Evolutionary conservation across 1,284 basidiomycete genomes (phyloP), one percentile per base, ranked within the genome.

Genomic region (Cryptococcus sp.): DNA sequence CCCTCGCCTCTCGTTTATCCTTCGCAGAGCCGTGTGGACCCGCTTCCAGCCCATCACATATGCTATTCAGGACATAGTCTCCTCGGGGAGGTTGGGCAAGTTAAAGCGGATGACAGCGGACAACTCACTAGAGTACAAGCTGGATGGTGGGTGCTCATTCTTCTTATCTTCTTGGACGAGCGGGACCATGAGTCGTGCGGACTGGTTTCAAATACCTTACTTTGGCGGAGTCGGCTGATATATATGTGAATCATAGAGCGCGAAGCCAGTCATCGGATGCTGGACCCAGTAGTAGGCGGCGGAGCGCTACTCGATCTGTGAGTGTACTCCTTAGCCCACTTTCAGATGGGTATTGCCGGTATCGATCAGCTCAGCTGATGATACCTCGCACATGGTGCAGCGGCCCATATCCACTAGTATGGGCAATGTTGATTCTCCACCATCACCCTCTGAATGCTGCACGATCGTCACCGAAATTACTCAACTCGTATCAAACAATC

Each of bases 201-300:
- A 10, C 2, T 34, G 8, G 29, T 2, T 34, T 29, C 26, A 10
- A 34, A 29, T 5, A 29, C 26, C 10, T 29, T 29, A 29, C 26
- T 4, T 29, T 29, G 26, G 10, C n/a, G 5, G 29, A 34, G 29
- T 13, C 13, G 29, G 17, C 29, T 22, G 11, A 5, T 22, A 40
- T 19, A 29, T 46, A 5, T 3, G 20, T 23, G 19, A 16, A 19
- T n/a, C 13, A 26, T 20, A 52, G 49, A 46, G 20, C 17, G 53
- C 17, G 39, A 44, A 17, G 46, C 54, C 29, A 48, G 39, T 1
- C 86, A 91, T 77, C 79, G 90, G 34, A 87, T 93, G 58, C 77
- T 90, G 59, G 85, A 91, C 64, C 90, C 91, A 2, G 74, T 78
- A 16, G 80, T 93, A 1, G 91, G 88, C 19, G 91, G 91, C 16